phyloP scores from a whole-genome alignment of 2,329 filamentous ascomycete genomes.

The Claviceps quebecensis region DNA sequence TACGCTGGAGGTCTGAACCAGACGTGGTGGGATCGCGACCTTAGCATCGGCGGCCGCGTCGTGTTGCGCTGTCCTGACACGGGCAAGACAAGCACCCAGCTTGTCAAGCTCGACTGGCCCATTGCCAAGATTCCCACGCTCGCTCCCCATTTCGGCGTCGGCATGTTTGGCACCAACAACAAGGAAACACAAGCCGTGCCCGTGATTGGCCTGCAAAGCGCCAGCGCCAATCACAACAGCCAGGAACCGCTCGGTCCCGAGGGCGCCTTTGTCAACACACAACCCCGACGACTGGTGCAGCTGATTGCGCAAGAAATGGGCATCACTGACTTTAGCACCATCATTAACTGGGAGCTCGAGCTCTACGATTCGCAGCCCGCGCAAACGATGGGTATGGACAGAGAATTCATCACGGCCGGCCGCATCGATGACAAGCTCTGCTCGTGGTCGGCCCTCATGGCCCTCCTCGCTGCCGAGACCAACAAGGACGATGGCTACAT shows the following conservation, averaged over 20 bases:
- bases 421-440: constrained; percentile 97
- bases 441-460: constrained; percentile 81
- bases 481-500: constrained; percentile 52
- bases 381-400: constrained; percentile 68
- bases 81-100: constrained; percentile 63
- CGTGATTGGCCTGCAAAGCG: constrained; percentile 77
- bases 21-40: constrained; percentile 96
- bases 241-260: constrained; percentile 39
- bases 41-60: constrained; percentile 80
- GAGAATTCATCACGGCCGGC: constrained; percentile 88
- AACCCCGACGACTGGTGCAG: constrained; percentile 73
- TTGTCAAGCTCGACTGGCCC: constrained; percentile 89
- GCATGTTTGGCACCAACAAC: constrained; percentile 55
- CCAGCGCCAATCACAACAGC: constrained; percentile 26
- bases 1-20: constrained; percentile 78
- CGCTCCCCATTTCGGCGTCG: constrained; percentile 83
- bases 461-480: constrained; percentile 52
- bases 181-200: constrained; percentile 88
- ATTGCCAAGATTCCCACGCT: constrained; percentile 86
- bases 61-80: constrained; percentile 59
- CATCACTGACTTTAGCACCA: constrained; percentile 54
- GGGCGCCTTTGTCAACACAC: constrained; percentile 65
- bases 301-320: constrained; percentile 69
- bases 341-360: constrained; percentile 94
- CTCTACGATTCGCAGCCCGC: constrained; percentile 85